phyloP scores from a whole-genome alignment of 2,329 filamentous ascomycete species.

The Trichoderma sp. region DNA sequence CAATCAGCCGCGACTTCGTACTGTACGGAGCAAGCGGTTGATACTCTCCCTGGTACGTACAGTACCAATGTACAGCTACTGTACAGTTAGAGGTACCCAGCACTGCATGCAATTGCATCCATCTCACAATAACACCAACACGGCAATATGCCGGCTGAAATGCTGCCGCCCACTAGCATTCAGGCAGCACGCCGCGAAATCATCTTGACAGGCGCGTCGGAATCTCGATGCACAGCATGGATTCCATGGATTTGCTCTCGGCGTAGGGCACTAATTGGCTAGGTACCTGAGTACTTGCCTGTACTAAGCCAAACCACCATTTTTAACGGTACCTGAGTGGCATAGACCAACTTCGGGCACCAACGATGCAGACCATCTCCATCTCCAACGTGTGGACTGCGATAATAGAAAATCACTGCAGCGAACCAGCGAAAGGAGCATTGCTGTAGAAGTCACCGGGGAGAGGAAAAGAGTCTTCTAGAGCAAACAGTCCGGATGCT shows the following conservation, averaged over 20 bases:
- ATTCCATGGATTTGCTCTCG: not conserved
- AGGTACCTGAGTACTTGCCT: too few species aligned
- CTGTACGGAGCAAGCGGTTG: not conserved
- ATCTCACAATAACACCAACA: not conserved
- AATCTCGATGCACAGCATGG: conserved; percentile 2
- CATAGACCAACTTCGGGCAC: not conserved
- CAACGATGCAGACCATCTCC: not conserved
- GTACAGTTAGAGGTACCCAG: too few species aligned
- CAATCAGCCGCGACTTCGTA: not conserved
- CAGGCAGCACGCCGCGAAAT: not conserved
- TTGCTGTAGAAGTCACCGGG: not conserved
- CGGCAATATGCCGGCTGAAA: conserved; percentile 6
- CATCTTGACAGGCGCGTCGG: not conserved
- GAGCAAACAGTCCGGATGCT: not conserved
- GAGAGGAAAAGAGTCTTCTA: not conserved
- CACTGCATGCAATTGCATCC: not conserved
- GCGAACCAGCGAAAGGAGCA: not conserved
- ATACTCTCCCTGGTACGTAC: not conserved
- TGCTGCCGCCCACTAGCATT: not conserved
- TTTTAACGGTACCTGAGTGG: not conserved
- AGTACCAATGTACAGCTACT: too few species aligned
- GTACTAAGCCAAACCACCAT: not conserved
- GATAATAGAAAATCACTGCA: not conserved
- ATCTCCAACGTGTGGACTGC: not conserved
- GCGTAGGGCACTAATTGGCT: not conserved